Conservation (phyloP, 345 rosid genomes). For the Aquilaria sinensis region DNA sequence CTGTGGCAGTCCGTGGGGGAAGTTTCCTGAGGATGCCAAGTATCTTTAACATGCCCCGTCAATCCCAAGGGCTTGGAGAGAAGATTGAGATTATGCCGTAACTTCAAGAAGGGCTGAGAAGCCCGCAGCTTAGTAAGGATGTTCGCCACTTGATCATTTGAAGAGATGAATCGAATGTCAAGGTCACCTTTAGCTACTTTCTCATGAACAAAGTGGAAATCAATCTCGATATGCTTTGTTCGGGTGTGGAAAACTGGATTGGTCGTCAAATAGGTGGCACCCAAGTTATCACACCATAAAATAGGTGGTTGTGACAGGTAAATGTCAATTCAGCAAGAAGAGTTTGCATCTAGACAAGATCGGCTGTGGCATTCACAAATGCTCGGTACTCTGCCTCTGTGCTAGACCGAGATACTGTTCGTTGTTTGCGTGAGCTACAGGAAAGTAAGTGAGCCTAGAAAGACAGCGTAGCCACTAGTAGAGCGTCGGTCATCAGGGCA, state of each 20-base stretch:
- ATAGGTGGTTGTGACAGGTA: not conserved
- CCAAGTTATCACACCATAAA: not conserved
- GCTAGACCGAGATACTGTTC: constrained; percentile 3
- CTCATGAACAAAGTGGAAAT: constrained; percentile 5
- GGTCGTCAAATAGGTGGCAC: not conserved
- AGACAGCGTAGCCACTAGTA: not conserved
- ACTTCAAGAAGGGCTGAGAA: not conserved
- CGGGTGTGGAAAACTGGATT: not conserved
- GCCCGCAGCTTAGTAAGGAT: not conserved
- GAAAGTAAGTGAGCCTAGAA: not conserved
- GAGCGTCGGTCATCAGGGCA: not conserved
- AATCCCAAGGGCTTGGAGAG: too few relatives aligned
- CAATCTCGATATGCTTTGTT: not conserved
- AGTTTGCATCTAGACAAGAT: constrained; percentile 4
- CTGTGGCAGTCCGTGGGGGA: too few relatives aligned
- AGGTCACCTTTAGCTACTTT: not conserved
- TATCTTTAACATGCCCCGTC: too few relatives aligned
- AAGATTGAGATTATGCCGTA: too few relatives aligned
- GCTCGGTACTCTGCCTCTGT: not conserved
- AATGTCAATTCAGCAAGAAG: not conserved
- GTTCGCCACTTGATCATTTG: too few relatives aligned
- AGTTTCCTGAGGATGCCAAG: too few relatives aligned
- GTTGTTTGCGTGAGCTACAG: not conserved
- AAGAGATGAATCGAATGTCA: too few relatives aligned
- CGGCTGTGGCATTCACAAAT: constrained; percentile 2